Evolutionary conservation across 176 grass and related monocot genomes (phyloP).

Genomic region (Urochloa ruziziensis): DNA sequence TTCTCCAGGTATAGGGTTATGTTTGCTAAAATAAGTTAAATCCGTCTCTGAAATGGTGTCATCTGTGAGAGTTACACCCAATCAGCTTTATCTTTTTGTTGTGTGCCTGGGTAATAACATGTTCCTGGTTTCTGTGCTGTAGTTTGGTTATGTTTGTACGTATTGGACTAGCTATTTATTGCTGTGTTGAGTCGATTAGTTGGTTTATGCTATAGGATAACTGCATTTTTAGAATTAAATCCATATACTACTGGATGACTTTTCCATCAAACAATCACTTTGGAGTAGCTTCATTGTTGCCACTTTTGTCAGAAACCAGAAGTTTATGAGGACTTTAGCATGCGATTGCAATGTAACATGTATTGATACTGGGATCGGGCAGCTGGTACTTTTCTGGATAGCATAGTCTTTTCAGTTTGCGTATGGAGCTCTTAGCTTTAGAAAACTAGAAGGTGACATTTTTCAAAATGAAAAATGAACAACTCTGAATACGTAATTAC

Average conservation of each 20-base stretch:
- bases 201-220: neutral
- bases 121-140: neutral
- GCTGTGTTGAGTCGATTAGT: neutral
- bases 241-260: neutral
- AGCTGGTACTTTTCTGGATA: neutral
- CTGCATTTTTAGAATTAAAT: neutral
- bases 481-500: neutral
- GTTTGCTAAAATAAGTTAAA: constrained; percentile 1
- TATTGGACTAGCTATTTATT: neutral
- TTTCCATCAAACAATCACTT: neutral
- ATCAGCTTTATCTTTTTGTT: neutral
- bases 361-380: neutral
- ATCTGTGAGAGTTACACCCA: neutral
- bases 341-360: neutral
- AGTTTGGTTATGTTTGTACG: constrained; percentile 8
- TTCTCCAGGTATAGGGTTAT: constrained; percentile 65
- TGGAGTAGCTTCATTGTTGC: neutral
- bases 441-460: neutral
- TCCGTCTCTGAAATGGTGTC: neutral
- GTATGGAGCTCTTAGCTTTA: neutral
- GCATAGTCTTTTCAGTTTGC: neutral
- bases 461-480: neutral
- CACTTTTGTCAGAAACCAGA: neutral
- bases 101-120: neutral
- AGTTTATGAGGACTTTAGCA: constrained; percentile 11